phyloP scores from a whole-genome alignment of 2,329 filamentous ascomycete genomes.

The Bipolaris zeicola region DNA sequence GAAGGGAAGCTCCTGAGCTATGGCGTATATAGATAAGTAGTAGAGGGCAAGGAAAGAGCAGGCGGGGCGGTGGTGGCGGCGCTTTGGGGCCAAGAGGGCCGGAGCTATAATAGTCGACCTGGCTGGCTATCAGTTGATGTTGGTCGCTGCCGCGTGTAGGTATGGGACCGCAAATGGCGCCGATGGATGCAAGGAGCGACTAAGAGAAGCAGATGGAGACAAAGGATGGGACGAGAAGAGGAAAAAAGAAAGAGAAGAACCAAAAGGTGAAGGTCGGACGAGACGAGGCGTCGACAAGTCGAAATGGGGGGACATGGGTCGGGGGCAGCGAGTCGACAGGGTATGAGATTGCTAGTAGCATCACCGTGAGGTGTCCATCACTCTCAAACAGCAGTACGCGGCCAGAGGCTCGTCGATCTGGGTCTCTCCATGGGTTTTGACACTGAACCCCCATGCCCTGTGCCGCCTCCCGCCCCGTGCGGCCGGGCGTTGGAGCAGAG shows the following conservation, averaged over 20 bases:
- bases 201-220: neutral
- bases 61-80: slow-evolving; percentile 5
- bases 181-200: slow-evolving; percentile 7
- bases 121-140: slow-evolving; percentile 2
- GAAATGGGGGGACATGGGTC: slow-evolving; percentile 1
- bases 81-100: slow-evolving; percentile 8
- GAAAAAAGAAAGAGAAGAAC: slow-evolving; percentile 1
- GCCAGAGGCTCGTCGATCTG: slow-evolving; percentile 13
- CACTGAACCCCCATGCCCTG: slow-evolving; percentile 7
- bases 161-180: neutral
- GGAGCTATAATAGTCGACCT: slow-evolving; percentile 4
- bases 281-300: slow-evolving; percentile 5
- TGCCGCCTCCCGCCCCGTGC: slow-evolving; percentile 11
- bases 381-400: slow-evolving; percentile 12
- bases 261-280: slow-evolving; percentile 1
- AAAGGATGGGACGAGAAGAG: neutral
- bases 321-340: slow-evolving; percentile 9
- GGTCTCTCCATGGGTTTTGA: slow-evolving; percentile 14
- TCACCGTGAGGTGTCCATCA: slow-evolving; percentile 8
- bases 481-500: slow-evolving; percentile 5
- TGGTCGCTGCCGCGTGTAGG: slow-evolving; percentile 9
- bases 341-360: slow-evolving; percentile 13
- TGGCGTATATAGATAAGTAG: neutral
- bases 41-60: slow-evolving; percentile 10
- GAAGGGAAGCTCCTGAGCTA: neutral